These are phyloP conservation scores for Penicillium sp. DNA, from an alignment of 2,329 filamentous ascomycete species.

Conservation along the genomic window DNA sequence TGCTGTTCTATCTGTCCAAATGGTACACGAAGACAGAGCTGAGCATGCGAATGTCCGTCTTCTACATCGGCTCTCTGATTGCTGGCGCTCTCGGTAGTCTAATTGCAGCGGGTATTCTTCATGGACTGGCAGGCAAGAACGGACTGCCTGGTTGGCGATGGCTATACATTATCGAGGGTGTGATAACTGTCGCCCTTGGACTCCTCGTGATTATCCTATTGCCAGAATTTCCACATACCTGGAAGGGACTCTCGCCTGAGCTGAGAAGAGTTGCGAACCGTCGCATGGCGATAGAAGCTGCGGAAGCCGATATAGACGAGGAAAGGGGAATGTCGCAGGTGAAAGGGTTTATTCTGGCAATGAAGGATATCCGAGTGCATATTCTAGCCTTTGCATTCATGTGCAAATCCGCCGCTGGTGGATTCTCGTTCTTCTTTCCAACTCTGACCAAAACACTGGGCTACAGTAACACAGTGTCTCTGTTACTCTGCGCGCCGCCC, in stretches of 20 bases:
- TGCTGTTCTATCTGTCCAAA: conserved; percentile 30
- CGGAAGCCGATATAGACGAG: conserved; percentile 55
- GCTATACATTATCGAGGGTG: conserved; percentile 48
- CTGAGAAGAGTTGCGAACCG: conserved; percentile 53
- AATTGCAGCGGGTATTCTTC: conserved; percentile 31
- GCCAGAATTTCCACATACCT: conserved; percentile 47
- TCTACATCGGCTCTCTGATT: conserved; percentile 48
- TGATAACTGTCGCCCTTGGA: conserved; percentile 30
- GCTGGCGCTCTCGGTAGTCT: conserved; percentile 48
- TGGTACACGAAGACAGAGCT: conserved; percentile 16
- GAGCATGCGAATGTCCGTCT: conserved; percentile 53
- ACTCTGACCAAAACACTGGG: not conserved
- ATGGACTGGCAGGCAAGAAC: conserved; percentile 41
- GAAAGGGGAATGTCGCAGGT: conserved; percentile 53
- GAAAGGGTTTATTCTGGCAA: conserved; percentile 55
- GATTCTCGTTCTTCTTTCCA: not conserved
- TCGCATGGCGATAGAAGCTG: conserved; percentile 56
- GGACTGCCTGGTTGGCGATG: conserved; percentile 47
- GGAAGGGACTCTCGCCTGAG: conserved; percentile 47
- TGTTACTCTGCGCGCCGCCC: not conserved
- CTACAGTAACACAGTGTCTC: conserved; percentile 1
- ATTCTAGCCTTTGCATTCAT: conserved; percentile 51
- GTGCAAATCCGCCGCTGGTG: conserved; percentile 30
- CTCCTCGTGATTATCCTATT: conserved; percentile 5
- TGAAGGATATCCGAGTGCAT: conserved; percentile 56